These are phyloP conservation scores for Heliosperma pusillum DNA, from an alignment of 148 eudicot genomes.

Conservation along the genomic window DNA sequence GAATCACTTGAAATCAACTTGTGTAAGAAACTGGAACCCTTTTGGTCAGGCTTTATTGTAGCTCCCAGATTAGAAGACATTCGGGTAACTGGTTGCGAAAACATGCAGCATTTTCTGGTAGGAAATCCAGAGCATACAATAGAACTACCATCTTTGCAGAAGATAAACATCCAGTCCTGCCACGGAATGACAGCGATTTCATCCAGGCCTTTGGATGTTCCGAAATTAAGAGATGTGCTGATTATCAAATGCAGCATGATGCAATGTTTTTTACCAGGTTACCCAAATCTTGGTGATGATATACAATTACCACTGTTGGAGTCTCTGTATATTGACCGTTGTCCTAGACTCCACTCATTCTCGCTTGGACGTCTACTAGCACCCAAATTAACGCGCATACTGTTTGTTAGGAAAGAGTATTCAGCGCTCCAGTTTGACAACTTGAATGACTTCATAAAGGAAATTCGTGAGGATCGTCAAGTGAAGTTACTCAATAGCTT, in stretches of 20 bases:
- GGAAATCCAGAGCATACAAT: background rate
- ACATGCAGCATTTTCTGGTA: background rate
- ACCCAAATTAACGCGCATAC: background rate
- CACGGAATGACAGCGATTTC: background rate
- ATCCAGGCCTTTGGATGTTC: conserved; percentile 7
- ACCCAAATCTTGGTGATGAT: background rate
- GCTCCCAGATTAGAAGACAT: background rate
- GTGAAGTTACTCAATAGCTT: background rate
- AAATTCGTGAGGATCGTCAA: conserved; percentile 4
- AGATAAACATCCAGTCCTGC: background rate
- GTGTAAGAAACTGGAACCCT: background rate
- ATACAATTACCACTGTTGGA: background rate
- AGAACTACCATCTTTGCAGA: conserved; percentile 1
- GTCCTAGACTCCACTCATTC: conserved; percentile 10
- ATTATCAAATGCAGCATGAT: background rate
- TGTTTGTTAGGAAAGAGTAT: background rate
- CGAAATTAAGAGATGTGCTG: background rate
- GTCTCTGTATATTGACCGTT: background rate
- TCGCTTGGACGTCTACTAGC: background rate
- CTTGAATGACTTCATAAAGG: conserved; percentile 10
- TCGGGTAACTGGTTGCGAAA: background rate
- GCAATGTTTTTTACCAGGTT: conserved; percentile 3
- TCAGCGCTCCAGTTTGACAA: conserved; percentile 7
- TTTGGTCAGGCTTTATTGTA: background rate
- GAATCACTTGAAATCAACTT: background rate